phyloP scores from a whole-genome alignment of 305 asterid genomes.

The Salvia sclarea region DNA sequence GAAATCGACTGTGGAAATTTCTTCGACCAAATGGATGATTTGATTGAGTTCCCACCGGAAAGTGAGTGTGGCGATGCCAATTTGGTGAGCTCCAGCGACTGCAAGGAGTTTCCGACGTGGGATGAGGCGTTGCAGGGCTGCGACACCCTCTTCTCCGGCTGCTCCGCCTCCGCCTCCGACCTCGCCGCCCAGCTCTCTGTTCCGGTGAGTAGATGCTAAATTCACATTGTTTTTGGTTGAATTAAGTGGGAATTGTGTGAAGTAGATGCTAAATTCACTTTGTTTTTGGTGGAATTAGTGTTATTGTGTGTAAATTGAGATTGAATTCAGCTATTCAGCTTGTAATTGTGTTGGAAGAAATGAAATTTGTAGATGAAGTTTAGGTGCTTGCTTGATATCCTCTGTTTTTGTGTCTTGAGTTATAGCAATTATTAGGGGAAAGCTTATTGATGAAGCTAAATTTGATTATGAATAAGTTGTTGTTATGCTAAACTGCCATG shows the following conservation, averaged over 20 bases:
- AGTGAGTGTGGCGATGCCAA: conserved; percentile 50
- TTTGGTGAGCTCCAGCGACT: conserved; percentile 50
- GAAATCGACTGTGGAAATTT: conserved; percentile 80
- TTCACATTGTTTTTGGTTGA: background rate
- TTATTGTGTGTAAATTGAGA: background rate
- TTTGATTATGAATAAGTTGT: no score
- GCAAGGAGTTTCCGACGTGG: conserved; percentile 70
- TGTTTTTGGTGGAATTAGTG: background rate
- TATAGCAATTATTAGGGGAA: no score
- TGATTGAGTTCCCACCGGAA: conserved; percentile 81
- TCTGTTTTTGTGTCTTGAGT: no score
- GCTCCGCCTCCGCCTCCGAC: conserved; percentile 56
- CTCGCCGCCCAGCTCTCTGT: conserved; percentile 80
- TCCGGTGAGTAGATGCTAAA: conserved; percentile 58
- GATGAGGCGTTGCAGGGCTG: conserved; percentile 54
- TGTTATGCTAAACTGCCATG: no score
- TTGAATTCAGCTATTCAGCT: no score
- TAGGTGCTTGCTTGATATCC: background rate
- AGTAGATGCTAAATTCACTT: background rate
- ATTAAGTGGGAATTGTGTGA: background rate
- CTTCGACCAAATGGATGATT: conserved; percentile 90
- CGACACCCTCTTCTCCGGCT: conserved; percentile 51
- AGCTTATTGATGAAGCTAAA: no score
- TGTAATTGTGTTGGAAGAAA: background rate
- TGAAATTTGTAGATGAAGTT: background rate